Evolutionary conservation across 2,329 filamentous ascomycete species (phyloP).

Genomic region (Neopestalotiopsis clavispora): DNA sequence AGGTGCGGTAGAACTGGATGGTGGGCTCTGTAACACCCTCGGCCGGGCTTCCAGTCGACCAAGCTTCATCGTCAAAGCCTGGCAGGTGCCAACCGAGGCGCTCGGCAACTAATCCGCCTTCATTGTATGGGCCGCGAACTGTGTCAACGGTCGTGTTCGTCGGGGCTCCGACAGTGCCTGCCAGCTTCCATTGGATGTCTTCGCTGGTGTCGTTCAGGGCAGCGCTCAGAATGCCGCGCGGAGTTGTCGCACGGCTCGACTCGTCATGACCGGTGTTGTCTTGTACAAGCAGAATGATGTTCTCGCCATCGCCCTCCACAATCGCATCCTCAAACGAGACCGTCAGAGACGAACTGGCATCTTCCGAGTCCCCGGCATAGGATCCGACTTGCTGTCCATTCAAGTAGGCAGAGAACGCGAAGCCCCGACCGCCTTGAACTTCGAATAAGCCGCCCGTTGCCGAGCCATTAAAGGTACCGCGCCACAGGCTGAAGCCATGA

Average conservation of each 20-base stretch:
- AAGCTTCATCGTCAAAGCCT: slow-evolving; percentile 49
- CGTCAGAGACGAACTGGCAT: neutral
- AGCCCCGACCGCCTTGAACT: slow-evolving; percentile 71
- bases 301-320: neutral
- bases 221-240: slow-evolving; percentile 67
- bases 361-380: slow-evolving; percentile 54
- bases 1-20: slow-evolving; percentile 62
- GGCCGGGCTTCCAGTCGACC: slow-evolving; percentile 49
- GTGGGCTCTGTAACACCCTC: slow-evolving; percentile 52
- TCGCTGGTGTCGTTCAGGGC: slow-evolving; percentile 49
- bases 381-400: slow-evolving; percentile 67
- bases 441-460: slow-evolving; percentile 63
- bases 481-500: slow-evolving; percentile 70
- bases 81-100: slow-evolving; percentile 65
- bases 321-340: neutral
- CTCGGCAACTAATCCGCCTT: slow-evolving; percentile 68
- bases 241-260: slow-evolving; percentile 60
- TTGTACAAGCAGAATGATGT: slow-evolving; percentile 46
- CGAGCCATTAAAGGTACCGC: slow-evolving; percentile 69
- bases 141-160: slow-evolving; percentile 62
- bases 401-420: slow-evolving; percentile 71
- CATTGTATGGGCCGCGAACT: slow-evolving; percentile 67
- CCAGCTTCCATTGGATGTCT: slow-evolving; percentile 65
- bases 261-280: slow-evolving; percentile 77
- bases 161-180: slow-evolving; percentile 68